phyloP scores from a whole-genome alignment of 225 moss, liverwort and hornwort genomes.

The Marchantia paleacea region DNA sequence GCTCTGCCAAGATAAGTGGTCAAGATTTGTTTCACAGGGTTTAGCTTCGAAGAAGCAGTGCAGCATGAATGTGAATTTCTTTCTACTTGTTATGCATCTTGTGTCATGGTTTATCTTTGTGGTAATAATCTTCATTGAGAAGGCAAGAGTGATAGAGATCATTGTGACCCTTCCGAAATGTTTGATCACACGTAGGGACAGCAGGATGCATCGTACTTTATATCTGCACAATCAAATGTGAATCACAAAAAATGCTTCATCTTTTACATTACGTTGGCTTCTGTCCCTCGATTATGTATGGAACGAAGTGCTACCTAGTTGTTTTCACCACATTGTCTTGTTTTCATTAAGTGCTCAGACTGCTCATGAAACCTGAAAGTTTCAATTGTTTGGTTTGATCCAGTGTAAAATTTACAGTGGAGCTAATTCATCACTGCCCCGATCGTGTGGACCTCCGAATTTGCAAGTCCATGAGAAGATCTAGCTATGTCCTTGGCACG shows the following conservation, averaged over 20 bases:
- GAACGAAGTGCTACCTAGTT: not conserved
- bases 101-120: not conserved
- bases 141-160: not conserved
- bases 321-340: not conserved
- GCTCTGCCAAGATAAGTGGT: not conserved
- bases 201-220: too few relatives aligned
- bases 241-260: not conserved
- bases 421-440: conserved; percentile 1
- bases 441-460: not conserved
- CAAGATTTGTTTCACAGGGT: not conserved
- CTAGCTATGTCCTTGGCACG: not conserved
- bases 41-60: not conserved
- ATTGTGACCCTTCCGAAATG: not conserved
- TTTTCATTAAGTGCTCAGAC: not conserved
- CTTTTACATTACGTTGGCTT: not conserved
- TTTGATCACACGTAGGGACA: not conserved
- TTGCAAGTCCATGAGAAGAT: conserved; percentile 3
- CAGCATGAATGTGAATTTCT: not conserved
- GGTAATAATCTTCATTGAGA: not conserved
- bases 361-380: not conserved
- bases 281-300: not conserved
- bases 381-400: conserved; percentile 3
- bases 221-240: too few relatives aligned
- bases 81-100: not conserved
- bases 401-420: conserved; percentile 13